These are phyloP conservation scores for Aspergillus texensis DNA, from an alignment of 2,329 filamentous ascomycete species.

Conservation along the genomic window DNA sequence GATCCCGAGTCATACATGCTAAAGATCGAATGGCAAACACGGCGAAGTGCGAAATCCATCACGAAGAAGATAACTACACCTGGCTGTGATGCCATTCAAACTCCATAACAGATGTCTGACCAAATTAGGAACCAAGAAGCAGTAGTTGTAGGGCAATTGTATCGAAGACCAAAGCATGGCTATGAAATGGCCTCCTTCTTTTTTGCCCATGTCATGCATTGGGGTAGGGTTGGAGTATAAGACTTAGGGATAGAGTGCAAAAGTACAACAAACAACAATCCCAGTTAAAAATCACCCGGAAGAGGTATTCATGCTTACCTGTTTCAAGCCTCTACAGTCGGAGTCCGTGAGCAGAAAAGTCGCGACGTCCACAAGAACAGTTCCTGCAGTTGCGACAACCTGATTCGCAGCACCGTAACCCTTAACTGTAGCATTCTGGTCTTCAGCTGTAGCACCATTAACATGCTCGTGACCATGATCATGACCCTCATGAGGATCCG, in stretches of 20 bases:
- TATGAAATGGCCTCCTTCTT: constrained; percentile 59
- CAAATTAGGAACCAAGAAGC: constrained; percentile 10
- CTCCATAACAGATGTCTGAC: background rate
- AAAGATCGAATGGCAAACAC: background rate
- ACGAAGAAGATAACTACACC: constrained; percentile 38
- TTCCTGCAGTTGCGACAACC: constrained; percentile 65
- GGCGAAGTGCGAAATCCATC: constrained; percentile 38
- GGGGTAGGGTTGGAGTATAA: background rate
- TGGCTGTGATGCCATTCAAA: constrained; percentile 5
- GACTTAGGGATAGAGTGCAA: background rate
- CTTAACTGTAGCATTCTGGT: constrained; percentile 59
- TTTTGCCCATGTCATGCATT: constrained; percentile 41
- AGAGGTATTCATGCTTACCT: constrained; percentile 33
- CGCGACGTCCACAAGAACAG: constrained; percentile 79
- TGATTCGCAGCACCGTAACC: constrained; percentile 83
- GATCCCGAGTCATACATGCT: constrained; percentile 6
- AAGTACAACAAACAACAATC: constrained; percentile 1
- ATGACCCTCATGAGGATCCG: constrained; percentile 54
- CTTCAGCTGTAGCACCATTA: constrained; percentile 41
- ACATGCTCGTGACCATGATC: constrained; percentile 42
- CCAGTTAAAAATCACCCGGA: constrained; percentile 6
- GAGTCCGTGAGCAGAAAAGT: constrained; percentile 70
- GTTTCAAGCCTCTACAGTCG: constrained; percentile 61
- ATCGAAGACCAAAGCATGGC: constrained; percentile 58
- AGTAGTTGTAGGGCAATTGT: constrained; percentile 59